phyloP scores from a whole-genome alignment of 371 early-diverging fungal genomes.

The Mucor velutinosus region DNA sequence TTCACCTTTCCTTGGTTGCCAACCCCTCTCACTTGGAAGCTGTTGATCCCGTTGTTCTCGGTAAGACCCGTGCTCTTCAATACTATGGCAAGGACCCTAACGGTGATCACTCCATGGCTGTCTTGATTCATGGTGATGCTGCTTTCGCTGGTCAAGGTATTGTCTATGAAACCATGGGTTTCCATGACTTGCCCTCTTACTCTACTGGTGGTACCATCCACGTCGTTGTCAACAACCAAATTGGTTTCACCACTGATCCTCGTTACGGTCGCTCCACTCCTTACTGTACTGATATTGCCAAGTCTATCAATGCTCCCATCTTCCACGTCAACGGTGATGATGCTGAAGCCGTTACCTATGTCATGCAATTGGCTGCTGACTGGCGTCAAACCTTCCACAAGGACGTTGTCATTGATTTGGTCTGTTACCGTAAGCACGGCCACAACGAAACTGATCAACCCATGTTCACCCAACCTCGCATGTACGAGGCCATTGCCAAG shows the following conservation, averaged over 20 bases:
- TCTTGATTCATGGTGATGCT: conserved; percentile 97
- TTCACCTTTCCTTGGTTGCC: conserved; percentile 94
- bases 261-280: conserved; percentile 93
- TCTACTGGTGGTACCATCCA: conserved; percentile 96
- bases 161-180: conserved; percentile 96
- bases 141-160: conserved; percentile 98
- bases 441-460: conserved; percentile 99
- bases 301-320: conserved; percentile 93
- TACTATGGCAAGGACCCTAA: conserved; percentile 87
- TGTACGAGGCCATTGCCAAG: conserved; percentile 91
- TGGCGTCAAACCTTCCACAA: conserved; percentile 95
- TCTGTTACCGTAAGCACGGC: conserved; percentile 96
- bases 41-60: conserved; percentile 95
- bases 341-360: conserved; percentile 93
- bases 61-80: conserved; percentile 94
- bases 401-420: conserved; percentile 95
- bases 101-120: conserved; percentile 82
- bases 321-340: conserved; percentile 98
- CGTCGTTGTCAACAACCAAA: conserved; percentile 98
- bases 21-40: conserved; percentile 99
- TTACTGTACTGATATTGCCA: conserved; percentile 97
- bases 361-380: conserved; percentile 92
- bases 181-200: conserved; percentile 93
- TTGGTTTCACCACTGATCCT: conserved; percentile 98
- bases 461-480: conserved; percentile 96